Base-by-base conservation (phyloP, 371 early-diverging fungal species). In the Vairimorpha ceranae region DNA sequence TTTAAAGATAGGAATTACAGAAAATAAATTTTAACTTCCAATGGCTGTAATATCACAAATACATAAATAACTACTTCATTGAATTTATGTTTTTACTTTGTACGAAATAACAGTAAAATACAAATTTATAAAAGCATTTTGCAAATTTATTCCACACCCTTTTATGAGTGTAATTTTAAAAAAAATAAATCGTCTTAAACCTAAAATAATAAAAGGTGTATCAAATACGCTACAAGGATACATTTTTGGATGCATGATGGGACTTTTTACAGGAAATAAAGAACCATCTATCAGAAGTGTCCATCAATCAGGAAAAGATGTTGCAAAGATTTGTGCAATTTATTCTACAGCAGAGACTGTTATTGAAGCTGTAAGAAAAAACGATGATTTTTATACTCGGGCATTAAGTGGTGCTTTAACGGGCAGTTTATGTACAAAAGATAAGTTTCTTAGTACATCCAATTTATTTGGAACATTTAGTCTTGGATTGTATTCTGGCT, bases 171-270 rank as follows among this genome's bases (percentile, higher is more conserved):
- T 7, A 10, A 7, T 41, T 10, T 10, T 10, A 15, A 15, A 41
- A 7, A 41, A 41, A 41, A 21, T 48, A n/a, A 10, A 4, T 12
- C 29, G 43, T 30, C 8, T 51, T 35, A 77, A 70, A 48, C 76
- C 80, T 15, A 56, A 58, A 32, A 14, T 67, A 14, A n/a, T 59
- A 58, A 80, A 74, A 65, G 14, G 35, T 25, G 66, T 52, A 23
- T 32, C 58, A 14, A 70, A 73, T 51, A 60, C 74, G 0, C 0
- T 65, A 29, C 74, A 70, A 43, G 80, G 80, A 51, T 80, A 80
- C 60, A 30, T 60, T 3, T 80, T 80, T 72, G 80, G 80, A 21
- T 80, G 76, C 48, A 56, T 77, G 38, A 41, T 80, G 0, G 80
- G 80, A 0, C 32, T 73, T 6, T 76, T 80, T 72, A 67, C 67